Conservation (phyloP, 1,139 yeast species). For the Magnusiomyces suaveolens region DNA sequence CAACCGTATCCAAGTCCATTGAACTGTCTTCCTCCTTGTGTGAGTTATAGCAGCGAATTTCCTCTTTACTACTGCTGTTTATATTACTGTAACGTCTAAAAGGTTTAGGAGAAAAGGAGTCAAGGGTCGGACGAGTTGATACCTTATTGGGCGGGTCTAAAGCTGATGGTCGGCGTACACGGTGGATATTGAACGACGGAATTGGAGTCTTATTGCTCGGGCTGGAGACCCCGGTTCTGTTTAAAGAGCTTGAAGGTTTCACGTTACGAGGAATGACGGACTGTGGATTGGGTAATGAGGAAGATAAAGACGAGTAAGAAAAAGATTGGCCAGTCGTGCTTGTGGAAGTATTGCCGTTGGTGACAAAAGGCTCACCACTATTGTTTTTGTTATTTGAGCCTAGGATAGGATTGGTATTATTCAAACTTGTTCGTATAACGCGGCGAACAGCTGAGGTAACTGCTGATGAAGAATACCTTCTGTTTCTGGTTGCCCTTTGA, state of each 20-base stretch:
- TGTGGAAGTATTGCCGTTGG: too few relatives aligned
- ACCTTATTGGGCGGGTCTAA: constrained; percentile 1
- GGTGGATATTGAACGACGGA: too few relatives aligned
- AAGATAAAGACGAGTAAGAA: too few relatives aligned
- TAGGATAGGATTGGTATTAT: too few relatives aligned
- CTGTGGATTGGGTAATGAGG: neutral
- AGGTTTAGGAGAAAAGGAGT: neutral
- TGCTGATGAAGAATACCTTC: constrained; percentile 2
- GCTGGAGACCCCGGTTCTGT: too few relatives aligned
- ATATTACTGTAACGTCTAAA: too few relatives aligned
- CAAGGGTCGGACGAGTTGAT: constrained; percentile 1
- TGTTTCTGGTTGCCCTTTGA: neutral
- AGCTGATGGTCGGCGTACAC: constrained; percentile 3
- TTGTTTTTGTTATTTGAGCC: too few relatives aligned
- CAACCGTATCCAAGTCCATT: neutral
- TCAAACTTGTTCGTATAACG: neutral
- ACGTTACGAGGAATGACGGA: neutral
- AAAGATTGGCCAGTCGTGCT: too few relatives aligned
- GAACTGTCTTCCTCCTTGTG: neutral
- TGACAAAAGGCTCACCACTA: neutral
- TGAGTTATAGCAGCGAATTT: too few relatives aligned
- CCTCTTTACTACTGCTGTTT: too few relatives aligned
- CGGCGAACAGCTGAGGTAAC: neutral
- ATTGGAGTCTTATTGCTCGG: too few relatives aligned
- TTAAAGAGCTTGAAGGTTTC: too few relatives aligned